Evolutionary conservation across 495 filamentous ascomycete species (phyloP).

Genomic region (Penicillium samsonianum): DNA sequence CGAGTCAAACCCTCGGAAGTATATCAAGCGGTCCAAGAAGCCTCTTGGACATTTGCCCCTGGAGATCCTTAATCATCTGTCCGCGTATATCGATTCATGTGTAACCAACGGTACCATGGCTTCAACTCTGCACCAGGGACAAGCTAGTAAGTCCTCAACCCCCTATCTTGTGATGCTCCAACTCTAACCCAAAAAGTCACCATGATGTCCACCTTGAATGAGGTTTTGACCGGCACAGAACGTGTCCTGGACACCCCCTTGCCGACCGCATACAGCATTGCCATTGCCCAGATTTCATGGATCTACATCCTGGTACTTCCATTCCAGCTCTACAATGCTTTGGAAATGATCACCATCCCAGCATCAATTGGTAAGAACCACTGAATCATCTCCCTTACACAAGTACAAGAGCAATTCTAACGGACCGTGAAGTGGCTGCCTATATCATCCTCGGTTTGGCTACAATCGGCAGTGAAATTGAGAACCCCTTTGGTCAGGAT

Average conservation of each 20-base stretch:
- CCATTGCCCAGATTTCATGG: constrained; percentile 85
- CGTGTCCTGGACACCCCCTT: constrained; percentile 83
- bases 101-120: constrained; percentile 56
- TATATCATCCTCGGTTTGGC: constrained; percentile 92
- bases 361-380: constrained; percentile 62
- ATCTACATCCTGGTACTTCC: constrained; percentile 81
- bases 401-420: constrained; percentile 1
- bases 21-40: constrained; percentile 63
- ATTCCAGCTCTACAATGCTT: constrained; percentile 69
- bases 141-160: constrained; percentile 38
- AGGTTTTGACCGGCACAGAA: constrained; percentile 72
- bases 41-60: constrained; percentile 75
- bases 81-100: constrained; percentile 61
- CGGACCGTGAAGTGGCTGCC: constrained; percentile 54
- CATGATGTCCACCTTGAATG: constrained; percentile 58
- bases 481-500: constrained; percentile 86
- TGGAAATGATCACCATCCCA: constrained; percentile 81
- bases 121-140: constrained; percentile 46
- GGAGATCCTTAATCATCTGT: constrained; percentile 74
- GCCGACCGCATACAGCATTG: constrained; percentile 81
- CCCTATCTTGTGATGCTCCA: not conserved
- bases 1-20: constrained; percentile 70
- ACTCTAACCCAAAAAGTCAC: constrained; percentile 28
- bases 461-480: constrained; percentile 81
- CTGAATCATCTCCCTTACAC: not conserved